phyloP scores from a whole-genome alignment of 371 early-diverging fungal species.

The Syncephalis plumigaleata region DNA sequence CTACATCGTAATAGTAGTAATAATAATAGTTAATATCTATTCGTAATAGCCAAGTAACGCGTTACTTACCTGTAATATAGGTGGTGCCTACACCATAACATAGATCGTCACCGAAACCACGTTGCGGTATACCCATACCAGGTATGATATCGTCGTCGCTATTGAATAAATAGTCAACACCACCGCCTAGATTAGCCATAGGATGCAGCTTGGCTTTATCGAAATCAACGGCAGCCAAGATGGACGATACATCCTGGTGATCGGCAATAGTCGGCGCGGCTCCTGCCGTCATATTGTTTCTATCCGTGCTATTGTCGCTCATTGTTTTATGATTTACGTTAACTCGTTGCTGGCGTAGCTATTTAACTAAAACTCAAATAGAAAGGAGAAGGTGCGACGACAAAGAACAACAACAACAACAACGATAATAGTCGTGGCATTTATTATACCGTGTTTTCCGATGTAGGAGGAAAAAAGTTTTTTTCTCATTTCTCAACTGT shows the following conservation, averaged over 20 bases:
- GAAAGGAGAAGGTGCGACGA: too few relatives aligned
- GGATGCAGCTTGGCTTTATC: constrained; percentile 35
- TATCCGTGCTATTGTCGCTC: too few relatives aligned
- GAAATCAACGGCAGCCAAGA: constrained; percentile 5
- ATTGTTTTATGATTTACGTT: too few relatives aligned
- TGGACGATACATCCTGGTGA: not conserved
- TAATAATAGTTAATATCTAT: too few relatives aligned
- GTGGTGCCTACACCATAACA: constrained; percentile 76
- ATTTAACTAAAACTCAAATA: too few relatives aligned
- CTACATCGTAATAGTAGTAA: constrained; percentile 6
- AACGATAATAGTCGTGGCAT: too few relatives aligned
- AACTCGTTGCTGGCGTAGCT: too few relatives aligned
- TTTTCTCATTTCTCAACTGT: too few relatives aligned
- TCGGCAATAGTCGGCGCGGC: not conserved
- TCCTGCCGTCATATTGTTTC: too few relatives aligned
- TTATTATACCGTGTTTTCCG: too few relatives aligned
- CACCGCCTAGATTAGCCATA: constrained; percentile 27
- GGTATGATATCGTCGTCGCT: constrained; percentile 21
- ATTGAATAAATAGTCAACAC: constrained; percentile 36
- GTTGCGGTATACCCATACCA: constrained; percentile 33
- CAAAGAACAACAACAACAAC: too few relatives aligned
- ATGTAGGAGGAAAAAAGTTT: too few relatives aligned
- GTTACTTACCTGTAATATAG: constrained; percentile 45
- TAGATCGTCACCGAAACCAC: constrained; percentile 68
- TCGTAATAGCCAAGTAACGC: constrained; percentile 1